These are phyloP conservation scores for Solanum etuberosum DNA, from an alignment of 257 asterid species.

Conservation along the genomic window DNA sequence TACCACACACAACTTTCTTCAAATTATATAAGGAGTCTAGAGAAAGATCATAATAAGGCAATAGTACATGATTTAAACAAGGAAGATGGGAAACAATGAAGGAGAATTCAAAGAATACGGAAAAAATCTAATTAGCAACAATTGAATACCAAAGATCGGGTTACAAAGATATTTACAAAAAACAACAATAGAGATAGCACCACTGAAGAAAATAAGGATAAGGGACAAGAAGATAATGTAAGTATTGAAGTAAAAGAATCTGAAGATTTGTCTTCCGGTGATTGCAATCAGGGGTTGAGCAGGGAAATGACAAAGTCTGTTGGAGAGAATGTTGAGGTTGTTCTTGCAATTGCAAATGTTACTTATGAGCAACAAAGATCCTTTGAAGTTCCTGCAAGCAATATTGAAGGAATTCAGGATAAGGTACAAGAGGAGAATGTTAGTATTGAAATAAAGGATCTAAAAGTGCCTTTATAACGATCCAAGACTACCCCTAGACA, in stretches of 20 bases:
- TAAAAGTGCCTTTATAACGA: too few species aligned
- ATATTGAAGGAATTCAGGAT: too few species aligned
- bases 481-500: too few species aligned
- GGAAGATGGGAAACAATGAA: not conserved
- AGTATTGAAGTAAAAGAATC: not conserved
- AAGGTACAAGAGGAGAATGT: too few species aligned
- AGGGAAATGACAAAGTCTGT: not conserved
- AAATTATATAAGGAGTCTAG: not conserved
- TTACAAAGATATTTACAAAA: not conserved
- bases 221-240: not conserved
- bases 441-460: too few species aligned
- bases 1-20: not conserved
- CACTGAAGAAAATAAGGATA: not conserved
- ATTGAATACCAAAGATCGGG: not conserved
- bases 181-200: not conserved
- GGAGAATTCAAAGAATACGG: not conserved
- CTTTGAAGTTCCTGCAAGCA: too few species aligned
- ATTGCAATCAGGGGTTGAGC: not conserved
- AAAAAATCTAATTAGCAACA: too few species aligned
- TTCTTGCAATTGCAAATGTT: not conserved
- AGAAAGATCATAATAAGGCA: not conserved
- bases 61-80: too few species aligned
- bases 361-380: too few species aligned
- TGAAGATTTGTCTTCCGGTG: not conserved
- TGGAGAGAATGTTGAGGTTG: too few species aligned